Conservation (phyloP, 495 filamentous ascomycete species). For the Symbiotaphrina buchneri region DNA sequence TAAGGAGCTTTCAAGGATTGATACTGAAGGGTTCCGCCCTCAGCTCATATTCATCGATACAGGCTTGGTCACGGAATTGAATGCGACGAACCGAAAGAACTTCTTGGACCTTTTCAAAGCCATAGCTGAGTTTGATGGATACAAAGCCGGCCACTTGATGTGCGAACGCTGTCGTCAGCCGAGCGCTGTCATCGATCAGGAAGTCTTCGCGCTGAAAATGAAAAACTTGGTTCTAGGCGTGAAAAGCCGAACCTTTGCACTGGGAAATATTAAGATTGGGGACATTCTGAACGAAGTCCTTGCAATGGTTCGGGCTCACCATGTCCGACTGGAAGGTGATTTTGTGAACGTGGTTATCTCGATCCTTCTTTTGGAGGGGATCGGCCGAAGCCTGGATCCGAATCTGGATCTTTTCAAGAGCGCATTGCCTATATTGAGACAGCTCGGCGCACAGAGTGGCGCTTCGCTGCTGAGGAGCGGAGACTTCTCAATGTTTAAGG, state of each 20-base stretch:
- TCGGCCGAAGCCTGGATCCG: constrained; percentile 72
- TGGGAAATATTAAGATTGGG: constrained; percentile 91
- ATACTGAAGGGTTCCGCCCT: constrained; percentile 74
- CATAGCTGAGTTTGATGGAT: constrained; percentile 91
- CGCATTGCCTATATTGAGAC: constrained; percentile 74
- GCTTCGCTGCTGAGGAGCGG: constrained; percentile 30
- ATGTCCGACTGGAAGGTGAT: constrained; percentile 89
- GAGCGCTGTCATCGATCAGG: constrained; percentile 61
- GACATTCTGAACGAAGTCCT: constrained; percentile 83
- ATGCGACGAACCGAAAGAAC: constrained; percentile 64
- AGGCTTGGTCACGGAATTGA: constrained; percentile 86
- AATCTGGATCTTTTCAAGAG: constrained; percentile 73
- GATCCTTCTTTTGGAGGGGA: constrained; percentile 83
- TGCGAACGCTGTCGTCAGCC: constrained; percentile 84
- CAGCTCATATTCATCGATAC: constrained; percentile 97
- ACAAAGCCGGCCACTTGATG: constrained; percentile 89
- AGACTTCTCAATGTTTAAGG: constrained; percentile 79
- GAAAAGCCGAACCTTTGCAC: constrained; percentile 71
- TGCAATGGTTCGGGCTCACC: constrained; percentile 76
- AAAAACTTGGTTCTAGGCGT: constrained; percentile 81
- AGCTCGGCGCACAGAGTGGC: constrained; percentile 63
- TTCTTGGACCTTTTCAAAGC: constrained; percentile 94
- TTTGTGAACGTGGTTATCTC: constrained; percentile 97
- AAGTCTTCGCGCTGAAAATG: constrained; percentile 90
- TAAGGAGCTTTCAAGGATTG: constrained; percentile 51